These are phyloP conservation scores for Monilinia laxa DNA, from an alignment of 2,329 filamentous ascomycete species.

Conservation along the genomic window DNA sequence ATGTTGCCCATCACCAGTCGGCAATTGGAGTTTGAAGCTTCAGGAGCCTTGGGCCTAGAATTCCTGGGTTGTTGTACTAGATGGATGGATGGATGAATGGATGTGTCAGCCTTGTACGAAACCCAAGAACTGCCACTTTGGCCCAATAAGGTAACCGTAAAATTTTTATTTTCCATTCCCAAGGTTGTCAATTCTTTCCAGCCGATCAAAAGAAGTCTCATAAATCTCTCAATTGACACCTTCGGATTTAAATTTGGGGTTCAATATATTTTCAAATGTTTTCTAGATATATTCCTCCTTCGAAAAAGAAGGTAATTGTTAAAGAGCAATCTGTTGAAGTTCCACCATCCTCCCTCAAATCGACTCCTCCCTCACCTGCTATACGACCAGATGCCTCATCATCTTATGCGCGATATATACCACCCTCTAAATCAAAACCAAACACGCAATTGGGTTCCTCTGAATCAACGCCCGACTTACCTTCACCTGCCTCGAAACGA, in stretches of 20 bases:
- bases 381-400: constrained; percentile 36
- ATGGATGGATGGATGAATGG: too few species aligned
- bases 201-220: neutral
- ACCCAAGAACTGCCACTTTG: constrained; percentile 3
- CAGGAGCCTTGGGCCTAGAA: neutral
- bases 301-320: constrained; percentile 30
- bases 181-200: neutral
- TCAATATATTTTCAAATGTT: constrained; percentile 37
- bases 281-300: constrained; percentile 38
- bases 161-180: constrained; percentile 23
- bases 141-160: constrained; percentile 18
- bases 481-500: constrained; percentile 17
- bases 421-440: constrained; percentile 30
- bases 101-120: too few species aligned
- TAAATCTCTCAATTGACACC: neutral
- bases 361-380: constrained; percentile 25
- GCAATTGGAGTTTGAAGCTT: neutral
- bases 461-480: neutral
- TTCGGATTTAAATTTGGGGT: neutral
- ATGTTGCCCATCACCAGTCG: neutral
- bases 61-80: too few species aligned
- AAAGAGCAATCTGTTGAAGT: neutral
- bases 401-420: constrained; percentile 39
- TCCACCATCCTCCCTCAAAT: constrained; percentile 6
- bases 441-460: neutral